These are phyloP conservation scores for Trichophyton simii DNA, from an alignment of 2,329 filamentous ascomycete species.

Conservation along the genomic window DNA sequence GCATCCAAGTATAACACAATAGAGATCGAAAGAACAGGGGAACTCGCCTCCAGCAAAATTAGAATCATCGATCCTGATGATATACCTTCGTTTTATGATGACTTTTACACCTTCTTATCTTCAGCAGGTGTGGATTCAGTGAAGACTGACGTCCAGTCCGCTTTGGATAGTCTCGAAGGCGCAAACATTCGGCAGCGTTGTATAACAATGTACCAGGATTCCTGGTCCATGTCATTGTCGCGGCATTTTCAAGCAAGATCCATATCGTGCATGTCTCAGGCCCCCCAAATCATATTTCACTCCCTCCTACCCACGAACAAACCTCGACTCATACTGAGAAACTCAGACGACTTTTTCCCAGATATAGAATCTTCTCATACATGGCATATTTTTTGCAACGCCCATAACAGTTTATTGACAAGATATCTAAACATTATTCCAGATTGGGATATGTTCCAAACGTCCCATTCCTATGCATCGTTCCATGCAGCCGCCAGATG, in stretches of 20 bases:
- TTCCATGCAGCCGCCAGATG: constrained; percentile 88
- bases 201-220: constrained; percentile 66
- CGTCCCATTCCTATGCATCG: constrained; percentile 54
- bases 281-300: constrained; percentile 75
- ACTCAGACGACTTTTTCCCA: constrained; percentile 85
- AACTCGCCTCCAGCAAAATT: constrained; percentile 51
- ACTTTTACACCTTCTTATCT: constrained; percentile 77
- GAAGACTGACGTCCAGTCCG: constrained; percentile 89
- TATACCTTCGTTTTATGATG: constrained; percentile 64
- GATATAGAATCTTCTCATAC: constrained; percentile 67
- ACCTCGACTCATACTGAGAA: constrained; percentile 63
- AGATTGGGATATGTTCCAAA: constrained; percentile 70
- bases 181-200: constrained; percentile 59
- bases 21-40: constrained; percentile 42
- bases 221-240: constrained; percentile 67
- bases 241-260: constrained; percentile 64
- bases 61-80: constrained; percentile 63
- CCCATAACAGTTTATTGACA: constrained; percentile 72
- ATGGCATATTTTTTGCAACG: constrained; percentile 94
- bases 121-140: constrained; percentile 68
- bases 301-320: constrained; percentile 66
- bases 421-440: constrained; percentile 77
- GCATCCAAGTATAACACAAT: constrained; percentile 66
- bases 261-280: constrained; percentile 91
- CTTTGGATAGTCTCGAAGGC: constrained; percentile 61